Percentiles rank a stretch among this genome's conserved stretches.
phyloP scores from a whole-genome alignment of 2,329 filamentous ascomycete genomes.

The Colletotrichum sojae region DNA sequence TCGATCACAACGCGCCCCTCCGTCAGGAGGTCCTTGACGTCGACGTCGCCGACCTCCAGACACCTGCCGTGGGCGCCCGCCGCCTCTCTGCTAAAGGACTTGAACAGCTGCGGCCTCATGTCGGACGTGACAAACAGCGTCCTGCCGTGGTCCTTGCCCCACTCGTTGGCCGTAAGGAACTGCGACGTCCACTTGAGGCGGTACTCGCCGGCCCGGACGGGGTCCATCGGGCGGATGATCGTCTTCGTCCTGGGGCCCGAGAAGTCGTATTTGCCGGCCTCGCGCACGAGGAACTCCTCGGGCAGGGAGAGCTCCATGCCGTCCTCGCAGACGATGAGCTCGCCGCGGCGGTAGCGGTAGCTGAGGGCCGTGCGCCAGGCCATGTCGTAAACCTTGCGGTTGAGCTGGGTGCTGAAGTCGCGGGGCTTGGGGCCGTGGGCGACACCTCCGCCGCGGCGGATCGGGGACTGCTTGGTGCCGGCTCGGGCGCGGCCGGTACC shows the following conservation, averaged over 20 bases:
- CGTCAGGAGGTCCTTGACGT: constrained; percentile 95
- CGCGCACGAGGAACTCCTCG: constrained; percentile 61
- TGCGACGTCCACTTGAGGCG: constrained; percentile 74
- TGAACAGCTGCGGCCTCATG: constrained; percentile 73
- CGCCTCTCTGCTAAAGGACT: constrained; percentile 69
- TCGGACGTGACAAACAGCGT: constrained; percentile 81
- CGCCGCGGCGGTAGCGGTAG: constrained; percentile 89
- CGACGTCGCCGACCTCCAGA: constrained; percentile 82
- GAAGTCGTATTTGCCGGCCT: constrained; percentile 46
- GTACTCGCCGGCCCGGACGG: constrained; percentile 69
- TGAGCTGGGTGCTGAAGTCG: constrained; percentile 88
- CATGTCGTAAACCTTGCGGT: constrained; percentile 92
- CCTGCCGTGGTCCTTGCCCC: constrained; percentile 77
- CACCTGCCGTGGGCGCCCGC: constrained; percentile 78
- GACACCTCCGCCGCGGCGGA: constrained; percentile 88
- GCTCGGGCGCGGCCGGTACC: constrained; percentile 85
- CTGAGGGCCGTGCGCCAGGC: constrained; percentile 95
- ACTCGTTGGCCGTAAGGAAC: constrained; percentile 79
- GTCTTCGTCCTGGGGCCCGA: too few species aligned
- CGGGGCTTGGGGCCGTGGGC: constrained; percentile 91
- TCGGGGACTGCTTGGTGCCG: constrained; percentile 85
- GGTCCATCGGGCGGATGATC: constrained; percentile 51
- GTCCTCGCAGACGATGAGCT: constrained; percentile 88
- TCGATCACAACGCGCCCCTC: constrained; percentile 90
- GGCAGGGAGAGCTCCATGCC: constrained; percentile 77